Conservation (phyloP, 305 asterid species). For the Fraxinus angustifolia region DNA sequence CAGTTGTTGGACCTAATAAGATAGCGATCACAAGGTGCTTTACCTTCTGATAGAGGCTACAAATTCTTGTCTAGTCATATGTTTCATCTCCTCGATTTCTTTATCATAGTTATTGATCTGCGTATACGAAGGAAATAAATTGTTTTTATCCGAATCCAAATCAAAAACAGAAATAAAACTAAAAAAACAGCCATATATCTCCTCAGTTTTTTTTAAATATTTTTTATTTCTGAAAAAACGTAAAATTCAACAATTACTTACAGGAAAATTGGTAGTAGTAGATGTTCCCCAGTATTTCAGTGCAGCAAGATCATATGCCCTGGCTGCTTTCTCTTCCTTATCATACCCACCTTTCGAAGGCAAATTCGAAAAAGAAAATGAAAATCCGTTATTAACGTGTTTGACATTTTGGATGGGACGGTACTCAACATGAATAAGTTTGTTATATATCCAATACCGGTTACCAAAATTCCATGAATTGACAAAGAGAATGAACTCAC, state of each 20-base stretch:
- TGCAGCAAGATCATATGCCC: slow-evolving; percentile 90
- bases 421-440: neutral
- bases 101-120: slow-evolving; percentile 86
- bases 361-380: neutral
- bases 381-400: neutral
- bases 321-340: slow-evolving; percentile 92
- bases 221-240: no score
- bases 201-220: neutral
- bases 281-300: slow-evolving; percentile 93
- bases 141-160: neutral
- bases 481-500: slow-evolving; percentile 36
- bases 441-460: neutral
- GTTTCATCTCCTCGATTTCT: slow-evolving; percentile 85
- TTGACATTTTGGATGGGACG: neutral
- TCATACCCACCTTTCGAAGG: slow-evolving; percentile 75
- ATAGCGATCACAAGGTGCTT: neutral
- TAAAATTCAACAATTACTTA: slow-evolving; percentile 15
- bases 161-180: neutral
- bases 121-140: neutral
- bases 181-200: neutral
- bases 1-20: neutral
- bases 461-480: neutral
- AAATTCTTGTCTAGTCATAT: slow-evolving; percentile 94
- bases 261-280: slow-evolving; percentile 87
- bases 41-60: slow-evolving; percentile 92